Base-by-base conservation (phyloP, 768 basidiomycete genomes). In the Amanita exitialis region DNA sequence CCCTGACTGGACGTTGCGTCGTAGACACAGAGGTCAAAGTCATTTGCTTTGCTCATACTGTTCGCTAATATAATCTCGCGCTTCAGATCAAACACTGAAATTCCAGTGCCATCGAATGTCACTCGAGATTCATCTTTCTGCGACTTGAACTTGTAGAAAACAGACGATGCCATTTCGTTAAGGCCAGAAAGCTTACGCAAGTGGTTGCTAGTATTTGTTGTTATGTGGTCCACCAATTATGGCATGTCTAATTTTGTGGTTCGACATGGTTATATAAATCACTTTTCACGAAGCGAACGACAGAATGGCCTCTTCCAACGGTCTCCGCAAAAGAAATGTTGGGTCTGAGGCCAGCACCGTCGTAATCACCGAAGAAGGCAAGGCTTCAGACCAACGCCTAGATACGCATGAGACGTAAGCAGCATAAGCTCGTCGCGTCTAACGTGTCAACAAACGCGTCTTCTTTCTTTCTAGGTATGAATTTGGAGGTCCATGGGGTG, bases 31-130 rank as follows among this genome's bases (percentile, higher is more conserved):
- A 99, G 77, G 69, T 99, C 96, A 74, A 98, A 97, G 64, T 99
- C 96, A 63, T 86, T 91, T 53, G 90, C 92, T 76, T 92, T 94
- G 72, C 86, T 86, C 70, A 99, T 82, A 65, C 86, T 92, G 65
- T 97, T 97, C 64, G 88, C 88, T 62, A 95, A 73, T 62, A 99
- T 95, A 64, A 99, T 90, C 71, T 98, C 96, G 75, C 86, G 90
- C 74, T 99, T 99, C 69, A 99, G 75, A 70, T 99, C 96, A 76
- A 97, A 98, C 59, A 98, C 92, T 62, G 93, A 93, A 64, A 99
- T 98, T 56, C 92, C 91, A 58, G 95, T 97, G 62, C 96, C 96
- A 65, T 99, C 95, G 74, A 99, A 97, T 49, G 90, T 85, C 67
- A 99, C 83, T 64, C 92, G 77, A 52, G 92, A 93, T 69, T 98